Percentiles rank a stretch among this genome's conserved stretches.
These are phyloP conservation scores for Handroanthus guayacan DNA, from an alignment of 257 asterid species.

Conservation along the genomic window DNA sequence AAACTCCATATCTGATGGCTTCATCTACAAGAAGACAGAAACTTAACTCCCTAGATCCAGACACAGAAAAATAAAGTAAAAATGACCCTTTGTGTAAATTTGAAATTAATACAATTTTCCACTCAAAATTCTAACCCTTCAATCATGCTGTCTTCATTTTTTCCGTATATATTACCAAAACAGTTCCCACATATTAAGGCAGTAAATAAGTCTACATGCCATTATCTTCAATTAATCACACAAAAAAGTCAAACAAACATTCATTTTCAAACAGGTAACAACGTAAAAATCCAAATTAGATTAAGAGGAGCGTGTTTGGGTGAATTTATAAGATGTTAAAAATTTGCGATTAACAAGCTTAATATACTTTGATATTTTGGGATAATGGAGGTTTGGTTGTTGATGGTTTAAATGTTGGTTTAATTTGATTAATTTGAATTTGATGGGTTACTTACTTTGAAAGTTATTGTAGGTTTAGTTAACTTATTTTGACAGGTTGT, in stretches of 20 bases:
- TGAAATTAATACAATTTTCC: too few relatives aligned
- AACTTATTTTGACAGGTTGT: too few relatives aligned
- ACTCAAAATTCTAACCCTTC: too few relatives aligned
- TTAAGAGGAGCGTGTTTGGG: neutral
- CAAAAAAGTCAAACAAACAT: slow-evolving; percentile 14
- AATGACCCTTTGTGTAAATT: neutral
- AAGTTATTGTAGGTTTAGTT: too few relatives aligned
- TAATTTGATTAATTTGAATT: too few relatives aligned
- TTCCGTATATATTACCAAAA: neutral
- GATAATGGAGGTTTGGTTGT: too few relatives aligned
- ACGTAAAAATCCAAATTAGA: neutral
- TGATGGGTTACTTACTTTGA: too few relatives aligned
- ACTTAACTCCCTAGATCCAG: neutral
- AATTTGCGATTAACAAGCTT: too few relatives aligned
- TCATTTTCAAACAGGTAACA: slow-evolving; percentile 18
- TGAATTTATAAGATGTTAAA: too few relatives aligned
- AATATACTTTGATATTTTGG: too few relatives aligned
- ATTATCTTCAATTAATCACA: neutral
- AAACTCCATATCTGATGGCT: neutral
- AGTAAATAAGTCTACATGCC: slow-evolving; percentile 28
- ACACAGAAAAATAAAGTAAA: too few relatives aligned
- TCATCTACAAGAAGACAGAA: neutral
- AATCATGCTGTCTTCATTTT: neutral
- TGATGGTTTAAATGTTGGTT: too few relatives aligned
- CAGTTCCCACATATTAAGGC: slow-evolving; percentile 31